Evolutionary conservation across 495 filamentous ascomycete genomes (phyloP), one percentile per base, ranked within the genome.

Genomic region (Poronia punctata): DNA sequence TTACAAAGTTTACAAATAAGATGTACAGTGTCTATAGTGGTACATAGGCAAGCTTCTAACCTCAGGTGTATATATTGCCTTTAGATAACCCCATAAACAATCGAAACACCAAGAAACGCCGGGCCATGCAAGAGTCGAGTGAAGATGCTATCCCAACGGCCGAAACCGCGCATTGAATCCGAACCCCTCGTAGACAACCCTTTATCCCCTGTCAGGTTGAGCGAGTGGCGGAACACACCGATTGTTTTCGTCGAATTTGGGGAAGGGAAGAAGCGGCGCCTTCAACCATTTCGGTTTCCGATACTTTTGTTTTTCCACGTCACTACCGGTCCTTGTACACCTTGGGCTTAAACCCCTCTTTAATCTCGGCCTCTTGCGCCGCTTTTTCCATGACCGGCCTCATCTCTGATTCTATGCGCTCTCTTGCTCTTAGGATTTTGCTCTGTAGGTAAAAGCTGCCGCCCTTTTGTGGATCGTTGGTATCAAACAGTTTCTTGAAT

Each of bases 361-460:
- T 76, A 45, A 84, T 29, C 64, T 93, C 86, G 46, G 82, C 78
- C 46, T 73, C 74, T 43, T 68, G 60, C 38, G 55, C 61, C 4
- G 64, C 67, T 46, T 71, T 71, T 52, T 79, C 77, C 40, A 64
- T 57, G 19, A 57, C 59, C 19, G 73, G 70, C 30, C 67, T 52
- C 20, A 80, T 65, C 63, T 97, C 92, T 53, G 82, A 71, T 66
- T 97, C 92, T 69, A 97, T 83, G 45, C 92, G 71, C 64, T 98
- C 88, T 29, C 90, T 74, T 32, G 92, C 92, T 39, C 92, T 69
- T 38, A 97, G 64, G 29, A 98, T 76, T 64, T 98, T 98, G 67
- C 93, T 97, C 67, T 98, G 92, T 38, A 98, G 71, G 61, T 98
- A 98, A 59, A 98, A 97, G 55, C 88, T 95, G 10, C 92, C 92